Evolutionary conservation across 352 stramenopile species (phyloP).

Genomic region (Elongisporangium prolatum): DNA sequence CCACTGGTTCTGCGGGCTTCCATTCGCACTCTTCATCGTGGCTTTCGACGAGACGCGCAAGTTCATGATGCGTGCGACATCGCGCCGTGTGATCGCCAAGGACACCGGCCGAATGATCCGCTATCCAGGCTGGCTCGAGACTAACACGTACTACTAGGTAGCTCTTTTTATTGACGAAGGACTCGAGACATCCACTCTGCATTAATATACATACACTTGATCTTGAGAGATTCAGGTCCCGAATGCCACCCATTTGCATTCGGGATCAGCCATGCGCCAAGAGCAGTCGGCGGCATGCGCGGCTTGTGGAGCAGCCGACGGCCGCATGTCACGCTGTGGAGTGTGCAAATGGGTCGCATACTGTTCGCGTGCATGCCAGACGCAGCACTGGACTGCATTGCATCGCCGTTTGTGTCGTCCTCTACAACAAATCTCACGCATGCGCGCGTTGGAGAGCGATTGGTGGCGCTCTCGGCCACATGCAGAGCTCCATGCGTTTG

Average conservation of each 20-base stretch:
- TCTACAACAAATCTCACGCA: conserved; percentile 17
- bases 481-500: conserved; percentile 18
- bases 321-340: conserved; percentile 32
- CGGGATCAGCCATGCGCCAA: background rate
- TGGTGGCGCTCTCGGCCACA: conserved; percentile 26
- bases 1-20: conserved; percentile 90
- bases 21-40: conserved; percentile 88
- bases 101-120: conserved; percentile 76
- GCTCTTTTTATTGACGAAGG: conserved; percentile 5
- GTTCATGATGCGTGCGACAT: conserved; percentile 86
- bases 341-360: conserved; percentile 54
- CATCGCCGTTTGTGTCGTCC: conserved; percentile 31
- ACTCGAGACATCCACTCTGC: background rate
- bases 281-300: conserved; percentile 4
- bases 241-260: no score
- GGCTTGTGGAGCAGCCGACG: conserved; percentile 10
- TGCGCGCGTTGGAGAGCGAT: conserved; percentile 23
- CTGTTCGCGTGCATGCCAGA: conserved; percentile 57
- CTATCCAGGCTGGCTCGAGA: conserved; percentile 85
- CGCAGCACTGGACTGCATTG: conserved; percentile 32
- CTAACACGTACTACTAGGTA: conserved; percentile 88
- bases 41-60: conserved; percentile 90
- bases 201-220: no score
- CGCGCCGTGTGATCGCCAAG: conserved; percentile 62
- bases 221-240: no score